Evolutionary conservation across 305 asterid genomes (phyloP).

Genomic region (Fraxinus sp.): DNA sequence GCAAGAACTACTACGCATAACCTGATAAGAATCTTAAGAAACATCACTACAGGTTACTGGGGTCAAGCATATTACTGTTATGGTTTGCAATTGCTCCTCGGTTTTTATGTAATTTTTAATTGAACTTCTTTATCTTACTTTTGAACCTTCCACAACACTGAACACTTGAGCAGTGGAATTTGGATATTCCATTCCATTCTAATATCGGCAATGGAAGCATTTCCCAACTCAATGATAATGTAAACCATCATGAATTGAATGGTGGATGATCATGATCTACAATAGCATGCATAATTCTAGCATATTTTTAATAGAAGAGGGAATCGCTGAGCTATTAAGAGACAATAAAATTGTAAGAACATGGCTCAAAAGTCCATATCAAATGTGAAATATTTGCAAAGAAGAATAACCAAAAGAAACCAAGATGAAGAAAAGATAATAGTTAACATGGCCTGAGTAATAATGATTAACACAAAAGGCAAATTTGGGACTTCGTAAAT

Average conservation of each 20-base stretch:
- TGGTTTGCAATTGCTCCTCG: not conserved
- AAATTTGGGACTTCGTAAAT: not conserved
- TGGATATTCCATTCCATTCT: not conserved
- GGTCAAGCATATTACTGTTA: not conserved
- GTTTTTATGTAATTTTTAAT: not conserved
- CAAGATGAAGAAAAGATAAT: not conserved
- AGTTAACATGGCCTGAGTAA: not conserved
- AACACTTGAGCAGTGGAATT: not conserved
- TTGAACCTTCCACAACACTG: not conserved
- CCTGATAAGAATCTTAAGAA: not conserved
- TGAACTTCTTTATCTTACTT: not conserved
- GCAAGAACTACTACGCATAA: not conserved
- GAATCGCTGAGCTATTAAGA: not conserved
- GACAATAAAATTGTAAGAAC: not conserved
- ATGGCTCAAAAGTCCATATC: not conserved
- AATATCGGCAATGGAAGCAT: not conserved
- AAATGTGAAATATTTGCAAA: not conserved
- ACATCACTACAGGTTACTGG: not conserved
- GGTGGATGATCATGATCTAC: not conserved
- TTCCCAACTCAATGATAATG: not conserved
- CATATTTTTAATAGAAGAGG: not conserved
- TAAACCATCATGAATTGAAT: not conserved
- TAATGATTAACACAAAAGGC: not conserved
- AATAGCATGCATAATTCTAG: not conserved
- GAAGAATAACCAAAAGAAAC: not conserved